Conservation (phyloP, 257 asterid genomes). For the Galeopsis tetrahit region DNA sequence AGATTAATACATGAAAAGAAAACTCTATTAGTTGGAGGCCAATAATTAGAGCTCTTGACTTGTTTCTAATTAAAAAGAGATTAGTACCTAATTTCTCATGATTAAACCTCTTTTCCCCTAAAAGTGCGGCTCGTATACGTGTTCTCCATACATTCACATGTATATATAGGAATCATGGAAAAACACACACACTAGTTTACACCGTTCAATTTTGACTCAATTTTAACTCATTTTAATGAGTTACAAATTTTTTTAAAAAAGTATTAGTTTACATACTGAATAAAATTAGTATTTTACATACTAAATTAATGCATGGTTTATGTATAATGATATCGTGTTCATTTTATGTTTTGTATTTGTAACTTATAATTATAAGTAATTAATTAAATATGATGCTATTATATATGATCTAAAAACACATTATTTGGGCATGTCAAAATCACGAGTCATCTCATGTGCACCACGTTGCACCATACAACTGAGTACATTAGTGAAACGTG, state of each 20-base stretch:
- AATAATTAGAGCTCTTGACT: conserved; percentile 33
- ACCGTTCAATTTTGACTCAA: not conserved
- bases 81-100: conserved; percentile 22
- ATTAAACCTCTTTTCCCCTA: not conserved
- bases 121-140: not conserved
- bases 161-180: not conserved
- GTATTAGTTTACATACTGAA: not conserved
- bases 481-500: too few relatives aligned
- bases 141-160: conserved; percentile 26
- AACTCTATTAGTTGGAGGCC: conserved; percentile 29
- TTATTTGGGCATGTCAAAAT: too few relatives aligned
- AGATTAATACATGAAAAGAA: conserved; percentile 3
- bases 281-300: not conserved
- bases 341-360: not conserved
- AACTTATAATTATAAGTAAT: too few relatives aligned
- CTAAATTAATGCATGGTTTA: not conserved
- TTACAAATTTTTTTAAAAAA: too few relatives aligned
- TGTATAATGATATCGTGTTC: not conserved
- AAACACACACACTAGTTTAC: too few relatives aligned
- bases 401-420: too few relatives aligned
- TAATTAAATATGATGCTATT: too few relatives aligned
- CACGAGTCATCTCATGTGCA: too few relatives aligned
- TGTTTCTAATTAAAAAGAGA: not conserved
- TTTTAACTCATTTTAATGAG: not conserved
- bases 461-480: too few relatives aligned